Evolutionary conservation across 2,329 filamentous ascomycete species (phyloP), one percentile per base, ranked within the genome.

Genomic region (Byssothecium circinans): DNA sequence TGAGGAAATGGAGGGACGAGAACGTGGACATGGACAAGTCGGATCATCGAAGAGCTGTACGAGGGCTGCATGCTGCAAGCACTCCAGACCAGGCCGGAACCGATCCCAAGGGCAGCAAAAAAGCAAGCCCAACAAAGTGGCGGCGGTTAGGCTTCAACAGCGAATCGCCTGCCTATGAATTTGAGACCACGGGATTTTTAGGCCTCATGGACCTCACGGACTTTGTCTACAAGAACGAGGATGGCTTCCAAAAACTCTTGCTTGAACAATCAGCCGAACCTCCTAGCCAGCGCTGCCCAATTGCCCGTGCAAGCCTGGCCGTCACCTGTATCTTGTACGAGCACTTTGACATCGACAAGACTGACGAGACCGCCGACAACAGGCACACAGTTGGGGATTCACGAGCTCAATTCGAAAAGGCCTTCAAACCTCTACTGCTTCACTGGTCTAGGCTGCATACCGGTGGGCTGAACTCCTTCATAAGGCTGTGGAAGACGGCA

Each of bases 141-240:
- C 82, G 91, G 60, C 81, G 91, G 44, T 71, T 99, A 34, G 94
- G 94, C 2, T 99, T 99, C 62, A 88, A 94, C 69, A 87, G 88
- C 0, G 94, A 99, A 71, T 91, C 83, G 57, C 94, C 94, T 3
- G 86, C 86, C 0, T 80, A 81, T 60, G 94, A 99, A 60, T 97
- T 99, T 65, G 85, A 90, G 17, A 78, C 83, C 32, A 87, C 88
- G 22, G 94, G 94, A 0, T 97, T 91, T 67, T 73, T 99, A 44
- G 94, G 94, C 22, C 89, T 99, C 83, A 97, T 99, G 91, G 94
- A 99, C 69, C 73, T 99, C 62, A 89, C 91, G 2, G 91, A 97
- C 70, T 99, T 90, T 68, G 90, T 96, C 40, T 83, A 88, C 63
- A 95, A 91, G 67, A 86, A 96, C 65, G 90, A 96, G 68, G 91